phyloP scores from a whole-genome alignment of 345 rosid species.

The Clausena lansium region DNA sequence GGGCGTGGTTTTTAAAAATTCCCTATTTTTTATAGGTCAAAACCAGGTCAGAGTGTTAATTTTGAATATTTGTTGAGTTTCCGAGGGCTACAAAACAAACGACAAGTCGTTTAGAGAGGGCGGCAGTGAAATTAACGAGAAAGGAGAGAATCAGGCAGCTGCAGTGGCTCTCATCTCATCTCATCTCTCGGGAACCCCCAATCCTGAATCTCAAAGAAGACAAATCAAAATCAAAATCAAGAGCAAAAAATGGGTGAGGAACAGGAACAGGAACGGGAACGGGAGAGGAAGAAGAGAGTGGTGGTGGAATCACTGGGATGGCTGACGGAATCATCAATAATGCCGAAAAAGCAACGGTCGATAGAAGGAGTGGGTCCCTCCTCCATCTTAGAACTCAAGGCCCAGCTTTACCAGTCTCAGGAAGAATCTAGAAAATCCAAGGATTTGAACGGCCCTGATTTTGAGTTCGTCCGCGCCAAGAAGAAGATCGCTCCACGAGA shows the following conservation, averaged over 20 bases:
- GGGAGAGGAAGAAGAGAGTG: constrained; percentile 56
- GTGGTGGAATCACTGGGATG: constrained; percentile 89
- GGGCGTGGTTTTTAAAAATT: no score
- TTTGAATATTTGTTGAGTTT: no score
- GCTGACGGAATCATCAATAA: constrained; percentile 85
- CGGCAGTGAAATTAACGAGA: neutral
- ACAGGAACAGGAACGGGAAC: constrained; percentile 49
- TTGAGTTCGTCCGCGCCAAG: constrained; percentile 78
- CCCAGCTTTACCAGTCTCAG: constrained; percentile 83
- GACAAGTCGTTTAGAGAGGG: neutral
- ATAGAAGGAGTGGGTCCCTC: constrained; percentile 90
- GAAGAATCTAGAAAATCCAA: constrained; percentile 73
- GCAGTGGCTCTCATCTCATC: neutral
- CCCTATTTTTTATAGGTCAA: no score
- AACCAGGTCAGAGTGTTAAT: no score
- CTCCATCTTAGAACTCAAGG: constrained; percentile 85
- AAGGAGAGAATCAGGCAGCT: neutral
- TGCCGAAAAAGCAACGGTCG: constrained; percentile 85
- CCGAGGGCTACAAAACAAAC: neutral
- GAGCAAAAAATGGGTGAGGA: constrained; percentile 33
- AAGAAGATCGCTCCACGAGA: constrained; percentile 46
- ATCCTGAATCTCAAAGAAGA: neutral
- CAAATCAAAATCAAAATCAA: neutral
- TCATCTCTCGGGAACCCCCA: neutral
- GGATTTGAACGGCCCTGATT: constrained; percentile 52